phyloP scores from a whole-genome alignment of 352 stramenopile species.

The Phytophthora multivora region DNA sequence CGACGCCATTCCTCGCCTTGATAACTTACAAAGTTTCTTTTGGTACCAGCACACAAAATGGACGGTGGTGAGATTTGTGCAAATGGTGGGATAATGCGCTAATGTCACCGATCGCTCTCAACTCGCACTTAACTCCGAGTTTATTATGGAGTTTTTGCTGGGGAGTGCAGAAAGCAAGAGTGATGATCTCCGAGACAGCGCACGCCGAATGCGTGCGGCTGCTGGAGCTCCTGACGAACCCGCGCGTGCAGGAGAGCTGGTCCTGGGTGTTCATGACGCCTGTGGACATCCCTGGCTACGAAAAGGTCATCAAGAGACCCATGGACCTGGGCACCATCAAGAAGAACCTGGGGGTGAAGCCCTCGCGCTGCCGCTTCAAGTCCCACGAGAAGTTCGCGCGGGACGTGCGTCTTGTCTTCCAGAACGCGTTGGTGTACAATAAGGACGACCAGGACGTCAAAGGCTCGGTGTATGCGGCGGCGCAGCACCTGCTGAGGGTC shows the following conservation, averaged over 20 bases:
- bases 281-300: slow-evolving; percentile 73
- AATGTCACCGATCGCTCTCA: not conserved
- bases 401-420: slow-evolving; percentile 84
- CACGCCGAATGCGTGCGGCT: slow-evolving; percentile 84
- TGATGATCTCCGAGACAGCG: slow-evolving; percentile 72
- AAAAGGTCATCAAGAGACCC: slow-evolving; percentile 77
- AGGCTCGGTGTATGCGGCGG: slow-evolving; percentile 78
- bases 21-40: too few species aligned
- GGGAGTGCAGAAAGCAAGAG: slow-evolving; percentile 1
- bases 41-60: not conserved
- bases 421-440: slow-evolving; percentile 83
- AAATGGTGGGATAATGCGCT: not conserved
- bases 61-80: not conserved
- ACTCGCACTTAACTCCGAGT: not conserved
- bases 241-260: slow-evolving; percentile 85
- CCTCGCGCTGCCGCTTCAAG: slow-evolving; percentile 86
- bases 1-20: slow-evolving; percentile 53
- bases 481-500: slow-evolving; percentile 76
- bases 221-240: slow-evolving; percentile 79
- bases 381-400: slow-evolving; percentile 83
- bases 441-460: slow-evolving; percentile 79
- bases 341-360: slow-evolving; percentile 76
- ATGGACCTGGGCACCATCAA: slow-evolving; percentile 85
- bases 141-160: slow-evolving; percentile 22
- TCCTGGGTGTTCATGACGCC: slow-evolving; percentile 88